These are phyloP conservation scores for Dryadomyces sulphureus DNA, from an alignment of 2,329 filamentous ascomycete species.

Conservation along the genomic window DNA sequence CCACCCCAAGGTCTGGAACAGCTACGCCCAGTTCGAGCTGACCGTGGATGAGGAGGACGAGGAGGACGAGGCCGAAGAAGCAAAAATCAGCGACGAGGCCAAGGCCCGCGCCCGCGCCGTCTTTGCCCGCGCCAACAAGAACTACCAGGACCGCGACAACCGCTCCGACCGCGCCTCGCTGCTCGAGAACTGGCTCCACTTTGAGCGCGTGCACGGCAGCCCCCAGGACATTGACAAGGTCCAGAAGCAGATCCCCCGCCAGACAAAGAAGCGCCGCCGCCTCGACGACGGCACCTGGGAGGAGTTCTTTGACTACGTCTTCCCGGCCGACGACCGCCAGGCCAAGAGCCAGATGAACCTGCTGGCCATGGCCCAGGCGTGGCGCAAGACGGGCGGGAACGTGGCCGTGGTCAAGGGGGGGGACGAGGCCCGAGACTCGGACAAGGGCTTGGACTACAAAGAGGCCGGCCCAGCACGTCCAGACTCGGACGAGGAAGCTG, in stretches of 20 bases:
- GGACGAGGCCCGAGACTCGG: neutral
- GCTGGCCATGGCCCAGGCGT: slow-evolving; percentile 71
- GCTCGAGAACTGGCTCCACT: slow-evolving; percentile 82
- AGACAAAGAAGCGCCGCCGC: slow-evolving; percentile 82
- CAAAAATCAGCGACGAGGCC: slow-evolving; percentile 64
- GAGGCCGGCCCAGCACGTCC: neutral
- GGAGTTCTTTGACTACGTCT: slow-evolving; percentile 94
- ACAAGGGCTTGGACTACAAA: neutral
- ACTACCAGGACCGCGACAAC: slow-evolving; percentile 78
- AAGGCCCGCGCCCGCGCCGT: slow-evolving; percentile 69
- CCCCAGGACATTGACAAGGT: slow-evolving; percentile 65
- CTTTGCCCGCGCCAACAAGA: slow-evolving; percentile 72
- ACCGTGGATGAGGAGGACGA: slow-evolving; percentile 70
- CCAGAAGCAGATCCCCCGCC: slow-evolving; percentile 84
- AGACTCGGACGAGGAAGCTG: neutral
- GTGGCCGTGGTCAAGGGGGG: neutral
- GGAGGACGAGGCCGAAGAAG: slow-evolving; percentile 39
- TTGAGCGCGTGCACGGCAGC: slow-evolving; percentile 74
- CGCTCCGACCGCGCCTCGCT: slow-evolving; percentile 90
- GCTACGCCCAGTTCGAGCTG: slow-evolving; percentile 96
- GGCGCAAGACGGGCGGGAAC: slow-evolving; percentile 49
- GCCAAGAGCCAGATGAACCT: slow-evolving; percentile 71
- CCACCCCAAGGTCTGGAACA: slow-evolving; percentile 98
- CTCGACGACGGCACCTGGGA: slow-evolving; percentile 88
- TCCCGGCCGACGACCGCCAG: slow-evolving; percentile 86